Percentiles rank a stretch among this genome's conserved stretches.
Evolutionary conservation across 148 eudicot genomes (phyloP).

Genomic region (Vaccinium macrocarpon): DNA sequence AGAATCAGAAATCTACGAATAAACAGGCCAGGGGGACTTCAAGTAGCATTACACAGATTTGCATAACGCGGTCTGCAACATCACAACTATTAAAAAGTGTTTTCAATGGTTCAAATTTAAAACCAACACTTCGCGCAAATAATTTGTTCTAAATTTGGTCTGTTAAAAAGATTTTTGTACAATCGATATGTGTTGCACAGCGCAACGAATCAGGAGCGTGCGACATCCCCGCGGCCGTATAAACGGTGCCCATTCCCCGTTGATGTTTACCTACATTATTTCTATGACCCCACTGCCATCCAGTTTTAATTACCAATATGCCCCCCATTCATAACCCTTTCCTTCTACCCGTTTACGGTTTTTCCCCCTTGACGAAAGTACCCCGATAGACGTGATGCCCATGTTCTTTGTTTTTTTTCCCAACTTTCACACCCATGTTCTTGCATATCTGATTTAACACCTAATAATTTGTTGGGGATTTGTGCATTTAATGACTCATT

Average conservation of each 20-base stretch:
- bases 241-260: constrained; percentile 19
- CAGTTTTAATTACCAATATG: constrained; percentile 2
- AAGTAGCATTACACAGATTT: too few species aligned
- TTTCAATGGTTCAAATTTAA: too few species aligned
- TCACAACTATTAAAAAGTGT: too few species aligned
- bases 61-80: too few species aligned
- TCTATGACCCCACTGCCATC: background rate
- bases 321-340: constrained; percentile 6
- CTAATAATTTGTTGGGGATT: constrained; percentile 22
- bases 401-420: background rate
- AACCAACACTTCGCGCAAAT: too few species aligned
- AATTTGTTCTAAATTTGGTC: too few species aligned
- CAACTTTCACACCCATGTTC: constrained; percentile 3
- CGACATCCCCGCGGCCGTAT: background rate
- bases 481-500: constrained; percentile 23
- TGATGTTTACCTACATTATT: constrained; percentile 30
- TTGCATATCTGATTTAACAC: constrained; percentile 15
- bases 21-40: too few species aligned
- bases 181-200: too few species aligned
- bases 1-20: background rate
- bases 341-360: background rate
- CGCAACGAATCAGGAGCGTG: too few species aligned
- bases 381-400: constrained; percentile 19
- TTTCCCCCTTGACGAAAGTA: constrained; percentile 18
- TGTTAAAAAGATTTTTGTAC: too few species aligned